These are phyloP conservation scores for Aquilaria malaccensis DNA, from an alignment of 345 rosid genomes.

Conservation along the genomic window DNA sequence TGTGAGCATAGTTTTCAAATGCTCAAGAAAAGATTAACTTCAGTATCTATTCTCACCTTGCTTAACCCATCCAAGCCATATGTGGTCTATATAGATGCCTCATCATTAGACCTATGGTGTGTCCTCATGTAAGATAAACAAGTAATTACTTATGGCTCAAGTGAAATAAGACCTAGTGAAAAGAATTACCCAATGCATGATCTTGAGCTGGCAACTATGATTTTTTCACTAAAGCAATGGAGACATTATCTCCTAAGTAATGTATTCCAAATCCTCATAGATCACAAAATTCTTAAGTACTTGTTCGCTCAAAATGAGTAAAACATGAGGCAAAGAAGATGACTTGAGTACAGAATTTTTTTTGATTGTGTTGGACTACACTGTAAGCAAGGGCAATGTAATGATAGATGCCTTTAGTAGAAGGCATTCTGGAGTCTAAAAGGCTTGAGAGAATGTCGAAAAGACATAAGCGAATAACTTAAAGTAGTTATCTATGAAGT, in stretches of 20 bases:
- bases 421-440: too few relatives aligned
- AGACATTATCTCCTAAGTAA: neutral
- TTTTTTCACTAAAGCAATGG: neutral
- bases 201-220: neutral
- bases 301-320: neutral
- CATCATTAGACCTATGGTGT: neutral
- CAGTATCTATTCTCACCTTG: neutral
- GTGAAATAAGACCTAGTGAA: neutral
- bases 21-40: neutral
- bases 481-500: neutral
- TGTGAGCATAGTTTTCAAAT: neutral
- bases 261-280: neutral
- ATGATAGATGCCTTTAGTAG: neutral
- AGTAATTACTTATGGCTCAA: neutral
- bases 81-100: neutral
- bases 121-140: neutral
- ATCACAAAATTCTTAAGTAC: too few relatives aligned
- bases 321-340: neutral
- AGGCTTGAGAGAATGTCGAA: too few relatives aligned
- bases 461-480: neutral
- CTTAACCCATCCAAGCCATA: neutral
- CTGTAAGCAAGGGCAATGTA: neutral
- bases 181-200: neutral
- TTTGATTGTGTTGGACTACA: neutral
- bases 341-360: neutral